Evolutionary conservation across 129 eudicot species (phyloP).

Genomic region (Smallanthus sonchifolius): DNA sequence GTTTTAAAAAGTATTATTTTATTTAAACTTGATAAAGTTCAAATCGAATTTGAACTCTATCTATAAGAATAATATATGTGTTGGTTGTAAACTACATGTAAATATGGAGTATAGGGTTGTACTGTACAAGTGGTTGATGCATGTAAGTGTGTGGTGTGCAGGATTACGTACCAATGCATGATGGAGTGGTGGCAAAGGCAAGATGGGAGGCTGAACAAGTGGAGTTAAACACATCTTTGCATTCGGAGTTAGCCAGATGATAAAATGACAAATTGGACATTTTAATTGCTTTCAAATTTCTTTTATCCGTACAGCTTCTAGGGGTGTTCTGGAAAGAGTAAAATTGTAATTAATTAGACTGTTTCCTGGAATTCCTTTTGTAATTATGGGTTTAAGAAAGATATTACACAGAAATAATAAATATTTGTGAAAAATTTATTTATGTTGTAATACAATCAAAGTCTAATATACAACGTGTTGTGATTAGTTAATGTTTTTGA

Average conservation of each 20-base stretch:
- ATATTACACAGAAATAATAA: neutral
- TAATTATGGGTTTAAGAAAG: neutral
- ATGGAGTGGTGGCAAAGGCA: slow-evolving; percentile 55
- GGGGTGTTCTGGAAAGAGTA: slow-evolving; percentile 13
- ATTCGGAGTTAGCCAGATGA: slow-evolving; percentile 40
- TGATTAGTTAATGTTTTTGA: too few species aligned
- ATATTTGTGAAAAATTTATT: neutral
- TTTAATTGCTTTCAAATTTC: neutral
- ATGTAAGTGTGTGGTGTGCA: slow-evolving; percentile 21
- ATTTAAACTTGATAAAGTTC: neutral
- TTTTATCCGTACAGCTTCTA: neutral
- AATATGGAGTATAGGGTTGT: neutral
- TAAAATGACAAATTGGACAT: slow-evolving; percentile 12
- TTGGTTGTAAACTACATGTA: neutral
- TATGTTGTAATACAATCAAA: too few species aligned
- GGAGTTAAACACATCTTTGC: slow-evolving; percentile 55
- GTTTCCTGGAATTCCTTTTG: slow-evolving; percentile 1
- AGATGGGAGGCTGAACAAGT: slow-evolving; percentile 68
- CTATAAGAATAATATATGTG: neutral
- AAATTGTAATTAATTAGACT: slow-evolving; percentile 9
- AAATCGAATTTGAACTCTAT: neutral
- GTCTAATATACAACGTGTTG: too few species aligned
- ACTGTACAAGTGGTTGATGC: slow-evolving; percentile 14
- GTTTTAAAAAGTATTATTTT: neutral
- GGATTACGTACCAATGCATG: slow-evolving; percentile 67